Evolutionary conservation across 1,139 yeast species (phyloP).

Genomic region (Kurtzmaniella quercitrusa): DNA sequence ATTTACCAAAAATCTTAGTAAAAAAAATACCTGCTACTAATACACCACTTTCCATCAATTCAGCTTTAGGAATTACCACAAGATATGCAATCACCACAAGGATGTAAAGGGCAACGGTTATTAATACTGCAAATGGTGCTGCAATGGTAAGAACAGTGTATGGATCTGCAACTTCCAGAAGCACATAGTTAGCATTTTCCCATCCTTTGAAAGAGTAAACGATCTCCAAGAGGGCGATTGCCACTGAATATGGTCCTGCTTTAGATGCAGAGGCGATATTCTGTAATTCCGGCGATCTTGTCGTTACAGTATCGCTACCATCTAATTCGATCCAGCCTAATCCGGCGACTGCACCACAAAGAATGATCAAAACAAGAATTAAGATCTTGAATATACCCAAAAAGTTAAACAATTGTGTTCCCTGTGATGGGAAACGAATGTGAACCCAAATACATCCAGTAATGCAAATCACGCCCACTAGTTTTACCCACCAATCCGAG

Average conservation of each 20-base stretch:
- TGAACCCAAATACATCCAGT: conserved; percentile 40
- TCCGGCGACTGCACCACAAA: conserved; percentile 30
- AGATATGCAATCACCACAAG: conserved; percentile 70
- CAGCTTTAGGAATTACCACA: conserved; percentile 69
- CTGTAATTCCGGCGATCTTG: conserved; percentile 9
- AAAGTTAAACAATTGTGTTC: conserved; percentile 40
- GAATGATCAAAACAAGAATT: conserved; percentile 36
- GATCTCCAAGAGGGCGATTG: conserved; percentile 41
- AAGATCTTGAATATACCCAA: conserved; percentile 42
- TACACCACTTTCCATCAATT: conserved; percentile 58
- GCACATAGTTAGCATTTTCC: conserved; percentile 46
- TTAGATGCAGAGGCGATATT: conserved; percentile 15
- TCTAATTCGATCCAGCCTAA: conserved; percentile 24
- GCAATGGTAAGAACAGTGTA: conserved; percentile 64
- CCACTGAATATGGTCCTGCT: conserved; percentile 24
- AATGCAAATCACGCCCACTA: conserved; percentile 44
- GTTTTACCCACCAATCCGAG: conserved; percentile 27
- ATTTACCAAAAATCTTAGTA: conserved; percentile 66
- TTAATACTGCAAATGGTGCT: conserved; percentile 64
- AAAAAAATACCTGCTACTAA: conserved; percentile 74
- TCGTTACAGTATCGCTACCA: conserved; percentile 9
- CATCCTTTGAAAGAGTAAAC: conserved; percentile 40
- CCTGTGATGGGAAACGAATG: conserved; percentile 33
- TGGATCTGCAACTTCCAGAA: conserved; percentile 49
- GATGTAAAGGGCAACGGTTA: conserved; percentile 60